Evolutionary conservation across 257 asterid genomes (phyloP), one percentile per base, ranked within the genome.

Genomic region (Solanum pimpinellifolium): DNA sequence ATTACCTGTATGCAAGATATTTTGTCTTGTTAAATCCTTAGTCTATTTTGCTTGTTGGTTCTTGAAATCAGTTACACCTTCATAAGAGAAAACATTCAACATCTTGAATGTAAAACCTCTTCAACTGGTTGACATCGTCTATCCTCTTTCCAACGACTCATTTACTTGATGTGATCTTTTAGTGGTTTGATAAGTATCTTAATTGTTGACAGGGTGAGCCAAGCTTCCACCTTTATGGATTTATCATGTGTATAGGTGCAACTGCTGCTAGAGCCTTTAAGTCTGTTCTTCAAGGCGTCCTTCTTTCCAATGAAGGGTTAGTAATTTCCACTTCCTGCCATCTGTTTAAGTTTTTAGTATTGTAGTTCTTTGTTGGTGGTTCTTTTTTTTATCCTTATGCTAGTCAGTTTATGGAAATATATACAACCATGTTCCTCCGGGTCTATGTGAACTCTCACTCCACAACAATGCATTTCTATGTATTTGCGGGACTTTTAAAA

Each of bases 231-330:
- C 87, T 90, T 42, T 90, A 86, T 87, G 92, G 92, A 80, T 90
- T 90, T 83, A 90, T 90, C 77, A 88, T 90, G 92, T 90, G 92
- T 29, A 62, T 90, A 6, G 86, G 89, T 76, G 92, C 92, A 60
- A 90, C 92, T 69, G 92, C 92, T 66, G 90, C 92, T 6, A 88
- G 92, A 83, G 92, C 92, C 35, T 81, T 90, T 20, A 90, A 90
- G 83, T 90, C 92, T 41, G 92, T 90, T 75, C 83, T 90, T 80
- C 92, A 90, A 83, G 92, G 92, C 15, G 68, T 90, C 86, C 75
- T 90, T 52, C 92, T 90, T 86, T 90, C 92, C 66, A 86, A 84
- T 88, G 92, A 90, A 86, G 92, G 92, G 92, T 90, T 77, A 72
- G 83, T 80, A 47, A 29, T 49, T 47, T 80, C 29, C 85, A 25